These are phyloP conservation scores for Pichia sp. DNA, from an alignment of 1,139 yeast species.

Conservation along the genomic window DNA sequence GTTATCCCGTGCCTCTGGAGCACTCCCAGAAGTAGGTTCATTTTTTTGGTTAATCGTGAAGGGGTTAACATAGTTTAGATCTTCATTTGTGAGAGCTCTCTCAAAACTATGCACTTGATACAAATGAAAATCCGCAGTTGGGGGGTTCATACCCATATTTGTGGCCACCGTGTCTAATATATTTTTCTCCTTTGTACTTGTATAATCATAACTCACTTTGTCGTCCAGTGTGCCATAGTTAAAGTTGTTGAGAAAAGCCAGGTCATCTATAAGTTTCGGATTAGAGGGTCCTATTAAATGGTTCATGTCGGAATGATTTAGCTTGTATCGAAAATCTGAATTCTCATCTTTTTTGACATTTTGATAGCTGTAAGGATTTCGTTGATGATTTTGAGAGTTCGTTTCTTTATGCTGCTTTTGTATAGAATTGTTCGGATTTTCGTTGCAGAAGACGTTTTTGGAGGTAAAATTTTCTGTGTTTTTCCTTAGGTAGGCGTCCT, in stretches of 20 bases:
- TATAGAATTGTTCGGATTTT: background rate
- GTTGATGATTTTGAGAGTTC: background rate
- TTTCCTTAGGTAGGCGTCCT: background rate
- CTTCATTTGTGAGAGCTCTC: no score
- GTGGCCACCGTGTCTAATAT: no score
- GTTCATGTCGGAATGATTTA: background rate
- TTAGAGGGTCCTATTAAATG: background rate
- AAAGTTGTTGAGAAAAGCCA: background rate
- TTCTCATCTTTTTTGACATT: background rate
- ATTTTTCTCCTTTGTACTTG: no score
- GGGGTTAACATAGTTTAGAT: no score
- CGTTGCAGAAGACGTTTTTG: background rate
- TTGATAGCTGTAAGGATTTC: background rate
- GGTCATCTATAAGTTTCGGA: background rate
- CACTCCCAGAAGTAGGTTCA: background rate
- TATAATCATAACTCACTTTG: no score
- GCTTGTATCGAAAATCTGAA: background rate
- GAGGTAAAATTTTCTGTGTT: background rate
- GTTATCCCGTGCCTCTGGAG: background rate
- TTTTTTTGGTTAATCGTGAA: no score
- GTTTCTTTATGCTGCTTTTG: background rate
- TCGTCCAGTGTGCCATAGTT: no score
- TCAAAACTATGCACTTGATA: no score
- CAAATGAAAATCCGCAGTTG: no score
- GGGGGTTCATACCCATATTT: no score